phyloP scores from a whole-genome alignment of 306 rosid genomes.

The Glycine soja region DNA sequence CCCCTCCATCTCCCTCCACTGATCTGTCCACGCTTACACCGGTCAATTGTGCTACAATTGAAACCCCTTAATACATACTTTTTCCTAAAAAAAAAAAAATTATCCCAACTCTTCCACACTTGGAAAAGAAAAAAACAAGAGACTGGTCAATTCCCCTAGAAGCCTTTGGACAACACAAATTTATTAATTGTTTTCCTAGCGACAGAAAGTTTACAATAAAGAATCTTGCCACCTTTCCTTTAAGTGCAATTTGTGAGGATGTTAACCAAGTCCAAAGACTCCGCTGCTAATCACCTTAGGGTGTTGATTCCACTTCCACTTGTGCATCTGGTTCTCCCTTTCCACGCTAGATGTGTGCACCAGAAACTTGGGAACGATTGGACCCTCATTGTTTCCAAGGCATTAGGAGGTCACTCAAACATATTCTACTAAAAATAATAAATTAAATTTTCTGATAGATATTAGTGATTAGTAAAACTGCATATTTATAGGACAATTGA shows the following conservation, averaged over 20 bases:
- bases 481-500: no score
- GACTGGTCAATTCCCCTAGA: slow-evolving; percentile 2
- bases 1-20: slow-evolving; percentile 36
- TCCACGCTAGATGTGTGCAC: slow-evolving; percentile 40
- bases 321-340: slow-evolving; percentile 12
- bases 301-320: slow-evolving; percentile 52
- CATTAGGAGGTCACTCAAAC: not conserved
- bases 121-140: not conserved
- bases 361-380: slow-evolving; percentile 36
- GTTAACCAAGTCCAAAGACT: slow-evolving; percentile 42
- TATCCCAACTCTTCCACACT: not conserved
- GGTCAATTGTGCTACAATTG: slow-evolving; percentile 39
- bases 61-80: not conserved
- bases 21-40: slow-evolving; percentile 34
- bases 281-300: slow-evolving; percentile 42
- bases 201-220: slow-evolving; percentile 31
- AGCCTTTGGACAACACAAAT: slow-evolving; percentile 26
- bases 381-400: slow-evolving; percentile 36
- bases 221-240: slow-evolving; percentile 49
- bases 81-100: no score
- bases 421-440: not conserved
- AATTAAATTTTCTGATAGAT: no score
- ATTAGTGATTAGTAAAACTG: no score
- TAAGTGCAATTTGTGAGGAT: slow-evolving; percentile 58
- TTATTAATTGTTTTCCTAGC: slow-evolving; percentile 42